phyloP scores from a whole-genome alignment of 352 stramenopile genomes.

The Paralagenidium karlingii region DNA sequence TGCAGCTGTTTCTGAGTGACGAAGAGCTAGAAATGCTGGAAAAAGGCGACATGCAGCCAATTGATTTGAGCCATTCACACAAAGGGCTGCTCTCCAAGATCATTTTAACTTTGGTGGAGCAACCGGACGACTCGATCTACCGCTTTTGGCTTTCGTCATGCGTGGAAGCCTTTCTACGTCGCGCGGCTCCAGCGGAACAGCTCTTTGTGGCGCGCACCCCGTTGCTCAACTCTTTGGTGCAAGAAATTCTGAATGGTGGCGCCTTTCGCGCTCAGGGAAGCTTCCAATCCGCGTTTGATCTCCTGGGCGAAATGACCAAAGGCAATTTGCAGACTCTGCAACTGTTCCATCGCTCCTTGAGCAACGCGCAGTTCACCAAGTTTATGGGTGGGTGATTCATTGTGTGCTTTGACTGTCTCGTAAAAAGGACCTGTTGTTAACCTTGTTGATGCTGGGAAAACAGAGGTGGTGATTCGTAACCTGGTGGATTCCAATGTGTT shows the following conservation, averaged over 20 bases:
- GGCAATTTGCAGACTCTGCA: constrained; percentile 85
- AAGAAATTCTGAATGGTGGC: constrained; percentile 75
- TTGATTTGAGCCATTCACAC: constrained; percentile 47
- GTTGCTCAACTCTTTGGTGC: constrained; percentile 77
- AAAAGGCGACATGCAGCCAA: constrained; percentile 21
- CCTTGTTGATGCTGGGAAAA: not conserved
- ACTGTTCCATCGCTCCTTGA: constrained; percentile 80
- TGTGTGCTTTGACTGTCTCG: not conserved
- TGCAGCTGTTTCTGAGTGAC: constrained; percentile 55
- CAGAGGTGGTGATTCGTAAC: constrained; percentile 87
- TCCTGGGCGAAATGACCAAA: constrained; percentile 94
- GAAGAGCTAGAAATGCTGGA: constrained; percentile 45
- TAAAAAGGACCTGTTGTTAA: constrained; percentile 3
- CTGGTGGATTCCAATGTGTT: constrained; percentile 97
- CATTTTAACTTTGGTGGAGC: constrained; percentile 78
- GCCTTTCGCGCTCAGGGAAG: constrained; percentile 81
- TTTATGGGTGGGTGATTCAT: constrained; percentile 69
- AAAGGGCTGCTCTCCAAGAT: constrained; percentile 88
- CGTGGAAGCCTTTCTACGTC: constrained; percentile 91
- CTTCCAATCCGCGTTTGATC: constrained; percentile 93
- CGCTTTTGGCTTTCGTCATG: constrained; percentile 95
- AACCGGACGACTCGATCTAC: constrained; percentile 90
- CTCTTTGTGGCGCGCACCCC: constrained; percentile 85
- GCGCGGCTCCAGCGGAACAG: constrained; percentile 73
- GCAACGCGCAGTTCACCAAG: constrained; percentile 77